Percentiles rank a stretch among this genome's conserved stretches.
Conservation (phyloP, 2,329 filamentous ascomycete genomes). For the Aspergillus sp. region DNA sequence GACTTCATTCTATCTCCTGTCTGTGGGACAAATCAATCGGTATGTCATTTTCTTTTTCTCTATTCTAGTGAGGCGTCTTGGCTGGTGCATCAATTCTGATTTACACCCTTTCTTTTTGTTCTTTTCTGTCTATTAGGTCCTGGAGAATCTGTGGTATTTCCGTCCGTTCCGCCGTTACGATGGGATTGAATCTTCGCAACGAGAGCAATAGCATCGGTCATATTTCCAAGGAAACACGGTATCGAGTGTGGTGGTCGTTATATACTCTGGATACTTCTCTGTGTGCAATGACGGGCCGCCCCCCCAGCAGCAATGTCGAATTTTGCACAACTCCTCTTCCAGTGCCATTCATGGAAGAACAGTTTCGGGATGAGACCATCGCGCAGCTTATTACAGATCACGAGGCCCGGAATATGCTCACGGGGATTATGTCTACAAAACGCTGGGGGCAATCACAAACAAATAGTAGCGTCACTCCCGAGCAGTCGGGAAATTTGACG, state of each 20-base stretch:
- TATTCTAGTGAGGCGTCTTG: background rate
- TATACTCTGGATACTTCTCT: conserved; percentile 36
- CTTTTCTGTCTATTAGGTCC: conserved; percentile 21
- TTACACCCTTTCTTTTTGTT: conserved; percentile 2
- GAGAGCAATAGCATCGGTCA: conserved; percentile 29
- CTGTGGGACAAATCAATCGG: conserved; percentile 39
- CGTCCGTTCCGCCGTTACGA: conserved; percentile 34
- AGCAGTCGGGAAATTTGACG: conserved; percentile 8
- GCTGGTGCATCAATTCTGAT: background rate
- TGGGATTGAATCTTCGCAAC: conserved; percentile 40
- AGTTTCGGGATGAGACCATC: conserved; percentile 26
- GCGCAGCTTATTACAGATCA: conserved; percentile 28
- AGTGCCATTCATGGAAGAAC: conserved; percentile 33
- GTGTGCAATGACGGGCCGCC: conserved; percentile 38
- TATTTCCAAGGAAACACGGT: conserved; percentile 36
- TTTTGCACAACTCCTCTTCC: conserved; percentile 39
- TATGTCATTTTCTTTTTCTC: conserved; percentile 9
- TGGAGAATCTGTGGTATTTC: conserved; percentile 38
- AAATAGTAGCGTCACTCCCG: conserved; percentile 6
- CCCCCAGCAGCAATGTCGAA: conserved; percentile 29
- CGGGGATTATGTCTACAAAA: conserved; percentile 16
- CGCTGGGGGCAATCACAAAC: conserved; percentile 6
- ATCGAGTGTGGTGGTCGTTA: conserved; percentile 41
- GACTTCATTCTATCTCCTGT: conserved; percentile 35
- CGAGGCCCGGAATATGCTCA: conserved; percentile 24